Evolutionary conservation across 495 filamentous ascomycete species (phyloP), one percentile per base, ranked within the genome.

Genomic region (Xylaria acuta): DNA sequence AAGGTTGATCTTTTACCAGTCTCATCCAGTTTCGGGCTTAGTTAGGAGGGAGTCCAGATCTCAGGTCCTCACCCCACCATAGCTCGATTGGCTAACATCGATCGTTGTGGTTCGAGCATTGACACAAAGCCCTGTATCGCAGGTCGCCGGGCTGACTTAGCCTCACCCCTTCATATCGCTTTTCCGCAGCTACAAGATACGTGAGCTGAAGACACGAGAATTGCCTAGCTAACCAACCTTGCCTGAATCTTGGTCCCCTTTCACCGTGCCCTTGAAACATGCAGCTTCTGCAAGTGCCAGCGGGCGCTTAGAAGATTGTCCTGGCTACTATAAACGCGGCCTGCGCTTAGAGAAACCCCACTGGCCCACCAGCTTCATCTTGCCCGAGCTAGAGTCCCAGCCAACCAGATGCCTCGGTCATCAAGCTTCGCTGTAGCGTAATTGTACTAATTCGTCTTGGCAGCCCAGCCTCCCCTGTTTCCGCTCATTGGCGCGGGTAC

Each of bases 311-410:
- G 51, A 58, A 36, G n/a, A 34, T 69, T 25, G 47, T 69, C 53
- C 47, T 60, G 67, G 51, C 67, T 60, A 69, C 51, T 38, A 45
- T 63, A 76, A 67, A 62, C 72, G 73, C 77, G 73, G 63, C 70
- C 75, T 72, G 77, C 77, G 77, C 77, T 77, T 79, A 79, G 60
- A 66, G 56, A 66, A 51, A 64, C 72, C 45, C 69, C 56, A 67
- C 58, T 47, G 70, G 43, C 70, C 75, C 75, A 77, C 71, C 51
- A 65, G 30, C 58, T 64, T 77, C 77, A 75, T 79, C 75, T 76
- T 72, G 70, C 62, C 68, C 70, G 47, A 40, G 59, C 66, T 74
- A 32, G 32, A 20, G 53, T 34, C 56, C 67, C 30, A 72, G 62
- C 77, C 77, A 79, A 79, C 71, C 75, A 79, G 73, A 72, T 69